Evolutionary conservation across 345 rosid genomes (phyloP).

Genomic region (Salix purpurea): DNA sequence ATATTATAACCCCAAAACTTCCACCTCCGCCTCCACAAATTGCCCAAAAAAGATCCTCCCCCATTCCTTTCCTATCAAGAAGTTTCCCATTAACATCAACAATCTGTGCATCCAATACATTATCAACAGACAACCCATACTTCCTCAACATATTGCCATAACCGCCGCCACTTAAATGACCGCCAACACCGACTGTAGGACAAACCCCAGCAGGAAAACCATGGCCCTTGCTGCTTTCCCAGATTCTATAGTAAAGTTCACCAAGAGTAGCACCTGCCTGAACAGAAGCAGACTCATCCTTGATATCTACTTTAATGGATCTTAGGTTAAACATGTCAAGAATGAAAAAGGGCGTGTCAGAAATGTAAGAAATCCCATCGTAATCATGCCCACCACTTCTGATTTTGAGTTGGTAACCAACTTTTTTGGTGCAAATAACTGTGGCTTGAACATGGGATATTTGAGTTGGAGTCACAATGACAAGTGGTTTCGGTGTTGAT

Average conservation of each 20-base stretch:
- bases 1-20: slow-evolving; percentile 49
- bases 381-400: slow-evolving; percentile 65
- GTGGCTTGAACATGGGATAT: slow-evolving; percentile 52
- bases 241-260: slow-evolving; percentile 45
- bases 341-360: slow-evolving; percentile 45
- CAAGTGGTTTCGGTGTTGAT: slow-evolving; percentile 37
- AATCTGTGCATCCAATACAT: slow-evolving; percentile 50
- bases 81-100: slow-evolving; percentile 48
- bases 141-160: slow-evolving; percentile 57
- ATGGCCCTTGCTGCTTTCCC: slow-evolving; percentile 36
- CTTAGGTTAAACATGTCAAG: slow-evolving; percentile 54
- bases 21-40: slow-evolving; percentile 60
- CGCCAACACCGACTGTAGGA: slow-evolving; percentile 67
- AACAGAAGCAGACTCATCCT: slow-evolving; percentile 42
- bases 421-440: slow-evolving; percentile 43
- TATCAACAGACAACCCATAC: slow-evolving; percentile 47
- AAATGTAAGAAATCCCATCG: slow-evolving; percentile 52
- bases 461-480: slow-evolving; percentile 51
- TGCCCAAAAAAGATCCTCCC: slow-evolving; percentile 62
- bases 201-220: slow-evolving; percentile 63
- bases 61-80: slow-evolving; percentile 46
- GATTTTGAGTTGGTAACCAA: slow-evolving; percentile 41
- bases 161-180: slow-evolving; percentile 60
- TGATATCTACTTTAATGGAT: slow-evolving; percentile 24
- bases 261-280: slow-evolving; percentile 52